Evolutionary conservation across 495 filamentous ascomycete genomes (phyloP).

Genomic region (Xylaria bambusicola): DNA sequence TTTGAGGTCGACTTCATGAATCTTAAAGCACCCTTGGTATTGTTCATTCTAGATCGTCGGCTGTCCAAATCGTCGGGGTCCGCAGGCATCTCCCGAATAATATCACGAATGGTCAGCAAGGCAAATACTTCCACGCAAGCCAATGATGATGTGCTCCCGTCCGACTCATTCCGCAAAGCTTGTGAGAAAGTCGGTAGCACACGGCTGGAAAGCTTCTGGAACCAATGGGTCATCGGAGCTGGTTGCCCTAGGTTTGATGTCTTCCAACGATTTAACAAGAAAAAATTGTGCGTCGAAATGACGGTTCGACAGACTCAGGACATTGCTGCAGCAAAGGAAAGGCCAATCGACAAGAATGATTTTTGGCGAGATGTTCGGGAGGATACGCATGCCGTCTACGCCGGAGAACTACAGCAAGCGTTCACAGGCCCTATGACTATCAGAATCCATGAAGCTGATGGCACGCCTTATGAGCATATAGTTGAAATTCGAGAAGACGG

Average conservation of each 20-base stretch:
- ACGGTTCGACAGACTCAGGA: conserved; percentile 79
- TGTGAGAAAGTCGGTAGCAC: conserved; percentile 88
- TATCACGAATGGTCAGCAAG: conserved; percentile 76
- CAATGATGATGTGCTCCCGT: conserved; percentile 70
- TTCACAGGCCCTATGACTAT: conserved; percentile 98
- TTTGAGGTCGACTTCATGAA: conserved; percentile 86
- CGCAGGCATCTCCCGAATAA: conserved; percentile 79
- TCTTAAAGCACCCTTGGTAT: conserved; percentile 86
- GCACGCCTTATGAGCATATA: conserved; percentile 97
- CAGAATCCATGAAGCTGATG: conserved; percentile 96
- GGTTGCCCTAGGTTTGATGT: conserved; percentile 87
- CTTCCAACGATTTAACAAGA: conserved; percentile 93
- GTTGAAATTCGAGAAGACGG: conserved; percentile 86
- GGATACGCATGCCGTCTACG: conserved; percentile 67
- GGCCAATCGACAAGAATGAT: conserved; percentile 59
- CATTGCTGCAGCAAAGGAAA: conserved; percentile 26
- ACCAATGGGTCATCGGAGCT: conserved; percentile 86
- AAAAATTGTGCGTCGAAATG: conserved; percentile 93
- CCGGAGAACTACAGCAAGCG: conserved; percentile 67
- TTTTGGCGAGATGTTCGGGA: conserved; percentile 87
- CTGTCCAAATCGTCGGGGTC: conserved; percentile 84
- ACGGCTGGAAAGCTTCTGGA: conserved; percentile 83
- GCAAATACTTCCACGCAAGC: conserved; percentile 73
- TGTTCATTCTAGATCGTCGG: conserved; percentile 90
- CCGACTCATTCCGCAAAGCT: conserved; percentile 69